Evolutionary conservation across 2,329 filamentous ascomycete species (phyloP).

Genomic region (Arthroderma uncinatum): DNA sequence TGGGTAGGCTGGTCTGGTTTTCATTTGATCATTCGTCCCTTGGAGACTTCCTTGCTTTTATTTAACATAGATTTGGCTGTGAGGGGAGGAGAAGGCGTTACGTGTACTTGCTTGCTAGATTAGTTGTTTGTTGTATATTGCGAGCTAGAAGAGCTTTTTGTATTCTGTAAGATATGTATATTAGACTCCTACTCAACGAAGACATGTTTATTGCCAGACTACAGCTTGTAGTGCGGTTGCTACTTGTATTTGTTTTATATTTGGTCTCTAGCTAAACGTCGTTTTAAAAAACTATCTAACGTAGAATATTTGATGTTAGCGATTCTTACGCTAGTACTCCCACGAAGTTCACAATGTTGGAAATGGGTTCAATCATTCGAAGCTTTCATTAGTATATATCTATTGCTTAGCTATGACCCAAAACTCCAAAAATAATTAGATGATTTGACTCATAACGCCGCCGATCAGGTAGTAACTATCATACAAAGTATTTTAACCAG

Average conservation of each 20-base stretch:
- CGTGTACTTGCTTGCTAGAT: background rate
- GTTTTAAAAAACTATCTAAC: no score
- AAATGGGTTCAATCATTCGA: no score
- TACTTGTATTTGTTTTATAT: background rate
- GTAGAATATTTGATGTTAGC: no score
- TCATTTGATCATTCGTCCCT: background rate
- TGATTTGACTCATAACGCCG: background rate
- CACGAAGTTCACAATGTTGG: no score
- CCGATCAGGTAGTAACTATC: background rate
- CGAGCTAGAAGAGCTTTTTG: background rate
- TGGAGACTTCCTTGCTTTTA: background rate
- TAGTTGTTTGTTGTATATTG: background rate
- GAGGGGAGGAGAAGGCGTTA: background rate
- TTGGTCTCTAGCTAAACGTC: no score
- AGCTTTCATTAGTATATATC: background rate
- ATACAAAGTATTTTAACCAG: background rate
- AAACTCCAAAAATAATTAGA: background rate
- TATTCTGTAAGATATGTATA: constrained; percentile 1
- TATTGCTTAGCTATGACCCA: background rate
- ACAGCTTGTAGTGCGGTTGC: background rate
- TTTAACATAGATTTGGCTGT: background rate
- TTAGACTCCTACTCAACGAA: background rate
- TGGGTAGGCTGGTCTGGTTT: background rate
- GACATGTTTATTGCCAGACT: background rate
- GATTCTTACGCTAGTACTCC: no score